Evolutionary conservation across 1,284 basidiomycete genomes (phyloP), one percentile per base, ranked within the genome.

Genomic region (Melampsora allii-populina): DNA sequence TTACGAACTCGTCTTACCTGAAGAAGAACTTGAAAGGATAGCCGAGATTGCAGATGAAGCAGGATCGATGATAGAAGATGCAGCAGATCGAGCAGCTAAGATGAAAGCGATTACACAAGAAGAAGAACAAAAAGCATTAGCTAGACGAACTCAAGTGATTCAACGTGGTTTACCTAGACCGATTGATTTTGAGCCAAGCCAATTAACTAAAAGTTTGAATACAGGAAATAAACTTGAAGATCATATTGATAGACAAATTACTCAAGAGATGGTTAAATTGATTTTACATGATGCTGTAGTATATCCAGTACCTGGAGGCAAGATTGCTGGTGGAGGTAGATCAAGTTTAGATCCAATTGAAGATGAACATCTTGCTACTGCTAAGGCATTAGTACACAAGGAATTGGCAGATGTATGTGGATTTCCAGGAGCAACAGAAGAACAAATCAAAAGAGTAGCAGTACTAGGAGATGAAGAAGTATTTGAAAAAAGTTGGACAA

Each of bases 1-100:
- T 82, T 98, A 98, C 79, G 94, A 98, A 82, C 84, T 99, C 58
- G 87, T 95, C 29, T 88, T 97, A 4, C 92, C 92, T 4, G 91
- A 93, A 77, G 89, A 91, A 29, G 92, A 93, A 75, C 86, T 86
- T 17, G 87, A 86, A 10, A 87, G 87, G 1, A 86, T 83, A 1
- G 82, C 81, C 24, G 84, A 83, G 9, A 84, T 81, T 27, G 83
- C 81, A n/a, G 82, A 82, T 42, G 80, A 78, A 9, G 82, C 80
- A 4, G 80, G 80, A 14, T 75, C 86, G 76, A 82, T 85, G 0
- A 90, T 89, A 78, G 91, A 95, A 82, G 95, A 98, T 82, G 93
- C 93, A 0, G 91, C 93, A 0, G 94, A 96, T 80, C 86, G 95
- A 29, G 94, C 98, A 81, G 91, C 91, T 0, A 86, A 87, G 68